These are phyloP conservation scores for Wickerhamomyces ciferrii DNA, from an alignment of 805 yeast genomes.

Conservation along the genomic window DNA sequence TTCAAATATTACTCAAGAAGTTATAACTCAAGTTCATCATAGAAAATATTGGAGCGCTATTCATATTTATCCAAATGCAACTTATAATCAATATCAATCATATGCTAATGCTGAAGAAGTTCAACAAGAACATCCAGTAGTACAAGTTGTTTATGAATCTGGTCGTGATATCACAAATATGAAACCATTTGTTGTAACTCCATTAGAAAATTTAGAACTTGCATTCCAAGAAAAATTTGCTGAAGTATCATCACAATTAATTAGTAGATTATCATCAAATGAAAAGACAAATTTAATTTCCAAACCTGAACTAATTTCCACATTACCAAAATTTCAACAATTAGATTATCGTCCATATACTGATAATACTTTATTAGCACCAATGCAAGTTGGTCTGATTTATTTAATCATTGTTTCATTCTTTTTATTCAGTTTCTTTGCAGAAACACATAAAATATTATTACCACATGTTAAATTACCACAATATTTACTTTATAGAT, in stretches of 20 bases:
- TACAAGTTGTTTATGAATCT: conserved; percentile 48
- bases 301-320: conserved; percentile 19
- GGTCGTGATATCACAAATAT: conserved; percentile 57
- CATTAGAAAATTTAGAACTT: conserved; percentile 31
- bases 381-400: conserved; percentile 71
- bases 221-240: conserved; percentile 28
- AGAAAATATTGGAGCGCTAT: conserved; percentile 62
- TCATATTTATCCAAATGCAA: conserved; percentile 45
- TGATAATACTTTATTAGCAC: conserved; percentile 52
- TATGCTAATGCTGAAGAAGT: conserved; percentile 19
- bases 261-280: conserved; percentile 2
- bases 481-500: conserved; percentile 49
- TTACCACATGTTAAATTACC: conserved; percentile 37
- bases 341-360: conserved; percentile 46
- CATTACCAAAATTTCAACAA: conserved; percentile 30
- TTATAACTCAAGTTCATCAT: conserved; percentile 40
- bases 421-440: conserved; percentile 60
- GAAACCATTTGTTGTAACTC: conserved; percentile 38
- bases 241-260: conserved; percentile 13
- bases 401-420: conserved; percentile 68
- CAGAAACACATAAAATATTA: conserved; percentile 44
- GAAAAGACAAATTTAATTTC: conserved; percentile 17
- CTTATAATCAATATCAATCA: conserved; percentile 21
- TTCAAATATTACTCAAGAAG: conserved; percentile 27
- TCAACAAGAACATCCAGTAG: conserved; percentile 30